Evolutionary conservation across 2,329 filamentous ascomycete species (phyloP), one percentile per base, ranked within the genome.

Genomic region (Dactylella cylindrospora): DNA sequence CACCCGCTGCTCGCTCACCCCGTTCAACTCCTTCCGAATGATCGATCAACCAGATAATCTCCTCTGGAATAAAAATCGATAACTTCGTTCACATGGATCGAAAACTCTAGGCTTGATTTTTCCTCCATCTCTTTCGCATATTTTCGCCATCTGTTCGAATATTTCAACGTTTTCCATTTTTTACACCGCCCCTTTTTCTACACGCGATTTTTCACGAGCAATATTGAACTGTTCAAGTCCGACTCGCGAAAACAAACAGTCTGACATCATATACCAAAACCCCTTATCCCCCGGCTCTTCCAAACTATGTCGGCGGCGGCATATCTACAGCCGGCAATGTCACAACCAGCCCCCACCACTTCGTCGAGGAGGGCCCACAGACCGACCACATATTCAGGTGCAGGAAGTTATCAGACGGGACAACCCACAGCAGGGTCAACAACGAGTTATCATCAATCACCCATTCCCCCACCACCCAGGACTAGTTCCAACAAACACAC

Each of bases 291-390:
- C 32, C 32, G 12, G 5, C 33, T 15, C 33, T 19, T 19, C 26
- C 44, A 52, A 62, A 62, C 45, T 43, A 62, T 62, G 57, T 62
- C 57, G 49, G 49, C 55, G 15, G 55, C 57, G 49, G 54, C 49
- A 39, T 62, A 62, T 50, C 49, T 62, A 8, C 57, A 54, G 44
- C 57, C 57, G 19, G 20, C 49, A 33, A 62, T 62, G 57, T 62
- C 57, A 62, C 57, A 62, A 45, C 57, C 57, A 32, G 54, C 57
- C 38, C 49, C 57, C 35, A 23, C 49, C 23, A 38, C 43, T 23
- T 53, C 57, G 39, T 47, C 57, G 3, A 54, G 49, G n/a, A 62
- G 57, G 45, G 49, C 49, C 20, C 57, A 49, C 54, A 49, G 49
- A 28, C 57, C 53, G 19, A 62, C 57, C 9, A 62, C 57, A 15